Evolutionary conservation across 768 basidiomycete species (phyloP).

Genomic region (Tubosaeta sp.): DNA sequence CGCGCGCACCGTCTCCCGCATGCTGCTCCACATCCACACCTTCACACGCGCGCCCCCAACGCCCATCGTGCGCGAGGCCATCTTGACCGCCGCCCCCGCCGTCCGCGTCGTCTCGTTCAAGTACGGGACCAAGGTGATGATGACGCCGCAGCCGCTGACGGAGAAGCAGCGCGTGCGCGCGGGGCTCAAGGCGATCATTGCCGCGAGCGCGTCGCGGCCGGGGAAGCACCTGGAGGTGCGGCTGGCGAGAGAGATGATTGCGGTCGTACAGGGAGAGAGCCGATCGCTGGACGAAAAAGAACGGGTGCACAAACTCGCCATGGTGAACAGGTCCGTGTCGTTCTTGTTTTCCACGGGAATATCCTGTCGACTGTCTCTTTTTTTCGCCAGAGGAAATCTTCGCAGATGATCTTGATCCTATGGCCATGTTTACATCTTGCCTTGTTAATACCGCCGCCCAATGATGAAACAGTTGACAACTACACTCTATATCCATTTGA

Average conservation of each 20-base stretch:
- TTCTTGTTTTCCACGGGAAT: background rate
- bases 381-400: slow-evolving; percentile 23
- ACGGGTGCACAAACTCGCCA: slow-evolving; percentile 62
- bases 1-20: slow-evolving; percentile 49
- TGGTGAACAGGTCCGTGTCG: slow-evolving; percentile 69
- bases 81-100: slow-evolving; percentile 65
- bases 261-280: slow-evolving; percentile 59
- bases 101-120: slow-evolving; percentile 58
- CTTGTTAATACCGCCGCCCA: too few species aligned
- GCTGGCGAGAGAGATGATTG: slow-evolving; percentile 75
- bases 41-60: slow-evolving; percentile 75
- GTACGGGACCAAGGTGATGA: slow-evolving; percentile 59
- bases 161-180: slow-evolving; percentile 75
- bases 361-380: background rate
- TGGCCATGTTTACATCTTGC: background rate
- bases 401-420: slow-evolving; percentile 7
- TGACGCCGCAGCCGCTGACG: slow-evolving; percentile 65
- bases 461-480: too few species aligned
- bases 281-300: slow-evolving; percentile 58
- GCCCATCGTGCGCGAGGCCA: slow-evolving; percentile 72
- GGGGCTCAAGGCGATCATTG: slow-evolving; percentile 69
- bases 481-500: too few species aligned
- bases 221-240: slow-evolving; percentile 63
- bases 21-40: slow-evolving; percentile 67
- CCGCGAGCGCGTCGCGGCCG: slow-evolving; percentile 51